Evolutionary conservation across 176 grass and related monocot species (phyloP).

Genomic region (Lolium rigidum): DNA sequence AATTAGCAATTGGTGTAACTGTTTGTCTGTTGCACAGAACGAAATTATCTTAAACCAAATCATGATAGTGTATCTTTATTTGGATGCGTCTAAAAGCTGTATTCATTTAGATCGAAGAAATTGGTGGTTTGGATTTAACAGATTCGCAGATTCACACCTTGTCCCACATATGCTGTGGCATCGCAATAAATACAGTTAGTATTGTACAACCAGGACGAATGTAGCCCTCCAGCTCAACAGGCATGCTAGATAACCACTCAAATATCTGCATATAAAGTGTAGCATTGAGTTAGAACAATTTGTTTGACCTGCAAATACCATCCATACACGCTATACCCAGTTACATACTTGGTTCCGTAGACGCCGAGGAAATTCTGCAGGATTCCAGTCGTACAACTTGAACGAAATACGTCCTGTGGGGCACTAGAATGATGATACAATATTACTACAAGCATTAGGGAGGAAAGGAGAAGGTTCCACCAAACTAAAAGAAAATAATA

Average conservation of each 20-base stretch:
- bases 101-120: not conserved
- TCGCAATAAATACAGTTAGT: constrained; percentile 91
- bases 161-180: constrained; percentile 95
- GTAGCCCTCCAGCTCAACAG: constrained; percentile 99
- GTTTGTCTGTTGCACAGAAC: not conserved
- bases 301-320: constrained; percentile 10
- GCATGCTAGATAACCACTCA: constrained; percentile 92
- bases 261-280: constrained; percentile 74
- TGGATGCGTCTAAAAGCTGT: not conserved
- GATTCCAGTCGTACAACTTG: constrained; percentile 99
- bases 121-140: constrained; percentile 12
- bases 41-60: constrained; percentile 1
- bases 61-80: not conserved
- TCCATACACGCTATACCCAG: constrained; percentile 25
- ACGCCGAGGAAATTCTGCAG: constrained; percentile 96
- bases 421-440: constrained; percentile 76
- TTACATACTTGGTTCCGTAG: constrained; percentile 87
- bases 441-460: constrained; percentile 36
- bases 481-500: constrained; percentile 20
- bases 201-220: constrained; percentile 98
- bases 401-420: constrained; percentile 98
- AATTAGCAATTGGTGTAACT: constrained; percentile 28
- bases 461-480: not conserved
- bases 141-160: constrained; percentile 59
- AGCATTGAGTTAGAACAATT: constrained; percentile 30